Percentiles rank a stretch among this genome's conserved stretches.
These are phyloP conservation scores for Cardamine occulta DNA, from an alignment of 345 rosid genomes.

Conservation along the genomic window DNA sequence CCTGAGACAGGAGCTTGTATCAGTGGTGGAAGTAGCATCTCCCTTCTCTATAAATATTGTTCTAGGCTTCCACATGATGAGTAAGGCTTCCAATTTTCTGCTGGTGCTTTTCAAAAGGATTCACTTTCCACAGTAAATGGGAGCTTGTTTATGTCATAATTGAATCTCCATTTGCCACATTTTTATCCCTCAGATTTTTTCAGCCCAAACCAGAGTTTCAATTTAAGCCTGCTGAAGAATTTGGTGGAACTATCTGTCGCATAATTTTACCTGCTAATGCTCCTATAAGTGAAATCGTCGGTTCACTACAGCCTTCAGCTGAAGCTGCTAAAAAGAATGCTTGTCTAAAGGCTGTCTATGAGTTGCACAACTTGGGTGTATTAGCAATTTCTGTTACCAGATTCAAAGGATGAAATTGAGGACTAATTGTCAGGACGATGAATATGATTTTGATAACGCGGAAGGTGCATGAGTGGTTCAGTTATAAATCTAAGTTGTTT, in stretches of 20 bases:
- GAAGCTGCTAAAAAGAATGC: conserved; percentile 88
- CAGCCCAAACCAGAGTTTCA: conserved; percentile 77
- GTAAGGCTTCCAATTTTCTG: conserved; percentile 53
- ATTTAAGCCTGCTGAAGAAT: conserved; percentile 60
- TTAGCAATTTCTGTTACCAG: conserved; percentile 70
- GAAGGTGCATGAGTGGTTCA: conserved; percentile 58
- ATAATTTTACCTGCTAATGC: conserved; percentile 83
- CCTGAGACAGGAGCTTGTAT: conserved; percentile 75
- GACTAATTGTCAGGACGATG: conserved; percentile 46
- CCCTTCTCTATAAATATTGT: conserved; percentile 82
- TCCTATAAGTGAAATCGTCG: conserved; percentile 61
- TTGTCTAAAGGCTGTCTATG: conserved; percentile 77
- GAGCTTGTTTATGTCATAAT: conserved; percentile 13
- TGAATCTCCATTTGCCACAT: conserved; percentile 34
- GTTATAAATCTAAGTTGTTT: conserved; percentile 15
- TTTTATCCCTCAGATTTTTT: conserved; percentile 64
- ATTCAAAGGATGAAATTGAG: conserved; percentile 45
- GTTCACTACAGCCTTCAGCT: conserved; percentile 63
- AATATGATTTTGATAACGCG: conserved; percentile 44
- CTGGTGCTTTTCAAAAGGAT: conserved; percentile 21
- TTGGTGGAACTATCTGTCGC: conserved; percentile 74
- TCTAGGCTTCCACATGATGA: conserved; percentile 91
- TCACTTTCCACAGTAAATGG: conserved; percentile 16
- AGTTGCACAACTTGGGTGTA: conserved; percentile 81
- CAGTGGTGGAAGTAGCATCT: conserved; percentile 79